Percentiles rank a stretch among this genome's conserved stretches.
phyloP scores from a whole-genome alignment of 352 stramenopile species.

The Poterioochromonas sp. region DNA sequence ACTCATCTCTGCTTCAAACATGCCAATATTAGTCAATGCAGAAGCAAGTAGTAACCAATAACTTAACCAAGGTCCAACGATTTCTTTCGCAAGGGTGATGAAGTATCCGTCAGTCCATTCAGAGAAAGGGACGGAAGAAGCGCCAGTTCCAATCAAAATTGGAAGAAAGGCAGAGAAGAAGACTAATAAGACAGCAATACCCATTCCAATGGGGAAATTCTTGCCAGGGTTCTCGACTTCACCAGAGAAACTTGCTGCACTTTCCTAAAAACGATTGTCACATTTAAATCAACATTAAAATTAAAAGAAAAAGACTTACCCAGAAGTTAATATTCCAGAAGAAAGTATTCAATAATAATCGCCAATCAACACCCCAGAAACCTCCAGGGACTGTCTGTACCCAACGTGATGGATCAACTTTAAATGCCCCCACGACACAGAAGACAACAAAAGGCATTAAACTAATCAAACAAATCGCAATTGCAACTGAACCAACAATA shows the following conservation, averaged over 20 bases:
- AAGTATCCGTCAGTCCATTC: conserved; percentile 84
- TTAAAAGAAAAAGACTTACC: conserved; percentile 16
- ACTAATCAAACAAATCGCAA: conserved; percentile 69
- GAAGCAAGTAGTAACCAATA: conserved; percentile 75
- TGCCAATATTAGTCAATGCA: conserved; percentile 74
- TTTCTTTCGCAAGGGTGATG: conserved; percentile 65
- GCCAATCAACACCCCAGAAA: conserved; percentile 60
- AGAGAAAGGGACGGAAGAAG: conserved; percentile 60
- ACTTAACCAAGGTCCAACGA: conserved; percentile 67
- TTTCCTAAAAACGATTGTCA: conserved; percentile 48
- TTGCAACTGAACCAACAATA: conserved; percentile 67
- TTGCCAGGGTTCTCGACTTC: conserved; percentile 70
- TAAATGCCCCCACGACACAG: conserved; percentile 53
- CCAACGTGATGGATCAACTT: conserved; percentile 56
- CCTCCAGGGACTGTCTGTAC: conserved; percentile 42
- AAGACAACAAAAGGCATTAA: conserved; percentile 82
- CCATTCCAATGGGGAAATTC: conserved; percentile 74
- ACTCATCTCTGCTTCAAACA: conserved; percentile 87
- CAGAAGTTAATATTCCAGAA: conserved; percentile 95
- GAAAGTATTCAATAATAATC: conserved; percentile 77
- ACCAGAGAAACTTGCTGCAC: conserved; percentile 73
- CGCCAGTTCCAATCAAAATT: conserved; percentile 70
- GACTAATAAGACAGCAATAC: conserved; percentile 65
- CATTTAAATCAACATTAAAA: neutral
- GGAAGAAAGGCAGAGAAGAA: conserved; percentile 75